Percentiles rank a stretch among this genome's conserved stretches.
Conservation (phyloP, 1,284 basidiomycete genomes). For the Heterobasidion occidentale region DNA sequence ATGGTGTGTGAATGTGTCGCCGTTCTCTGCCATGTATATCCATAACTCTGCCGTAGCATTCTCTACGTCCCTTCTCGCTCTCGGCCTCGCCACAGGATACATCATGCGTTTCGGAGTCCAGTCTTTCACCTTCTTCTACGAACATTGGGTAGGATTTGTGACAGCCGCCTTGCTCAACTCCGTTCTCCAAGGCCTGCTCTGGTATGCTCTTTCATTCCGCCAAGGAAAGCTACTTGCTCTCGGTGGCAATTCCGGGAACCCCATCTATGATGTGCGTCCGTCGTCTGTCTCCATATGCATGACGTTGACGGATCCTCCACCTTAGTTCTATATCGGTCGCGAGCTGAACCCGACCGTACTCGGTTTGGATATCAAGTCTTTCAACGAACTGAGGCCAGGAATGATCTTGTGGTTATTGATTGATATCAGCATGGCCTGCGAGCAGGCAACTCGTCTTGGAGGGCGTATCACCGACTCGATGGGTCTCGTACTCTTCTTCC, state of each 20-base stretch:
- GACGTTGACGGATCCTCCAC: slow-evolving; percentile 1
- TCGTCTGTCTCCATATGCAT: background rate
- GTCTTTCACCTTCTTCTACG: slow-evolving; percentile 84
- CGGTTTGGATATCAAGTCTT: slow-evolving; percentile 92
- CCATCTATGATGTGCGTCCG: slow-evolving; percentile 81
- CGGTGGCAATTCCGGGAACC: slow-evolving; percentile 87
- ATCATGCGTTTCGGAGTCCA: slow-evolving; percentile 72
- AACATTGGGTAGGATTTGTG: slow-evolving; percentile 87
- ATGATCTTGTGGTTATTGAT: slow-evolving; percentile 93
- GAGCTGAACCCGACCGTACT: slow-evolving; percentile 90
- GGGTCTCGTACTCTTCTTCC: slow-evolving; percentile 84
- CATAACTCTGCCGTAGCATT: slow-evolving; percentile 50
- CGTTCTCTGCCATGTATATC: background rate
- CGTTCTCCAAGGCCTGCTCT: slow-evolving; percentile 63
- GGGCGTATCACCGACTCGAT: slow-evolving; percentile 83
- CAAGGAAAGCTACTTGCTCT: slow-evolving; percentile 71
- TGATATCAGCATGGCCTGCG: slow-evolving; percentile 88
- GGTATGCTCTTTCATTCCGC: slow-evolving; percentile 72
- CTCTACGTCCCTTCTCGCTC: slow-evolving; percentile 74
- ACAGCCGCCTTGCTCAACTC: slow-evolving; percentile 84
- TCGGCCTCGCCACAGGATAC: slow-evolving; percentile 63
- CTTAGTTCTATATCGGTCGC: slow-evolving; percentile 94
- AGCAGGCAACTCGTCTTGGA: slow-evolving; percentile 77
- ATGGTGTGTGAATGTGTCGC: slow-evolving; percentile 49
- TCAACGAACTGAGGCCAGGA: slow-evolving; percentile 94